Evolutionary conservation across 768 basidiomycete species (phyloP), one percentile per base, ranked within the genome.

Genomic region (Mycena maculata): DNA sequence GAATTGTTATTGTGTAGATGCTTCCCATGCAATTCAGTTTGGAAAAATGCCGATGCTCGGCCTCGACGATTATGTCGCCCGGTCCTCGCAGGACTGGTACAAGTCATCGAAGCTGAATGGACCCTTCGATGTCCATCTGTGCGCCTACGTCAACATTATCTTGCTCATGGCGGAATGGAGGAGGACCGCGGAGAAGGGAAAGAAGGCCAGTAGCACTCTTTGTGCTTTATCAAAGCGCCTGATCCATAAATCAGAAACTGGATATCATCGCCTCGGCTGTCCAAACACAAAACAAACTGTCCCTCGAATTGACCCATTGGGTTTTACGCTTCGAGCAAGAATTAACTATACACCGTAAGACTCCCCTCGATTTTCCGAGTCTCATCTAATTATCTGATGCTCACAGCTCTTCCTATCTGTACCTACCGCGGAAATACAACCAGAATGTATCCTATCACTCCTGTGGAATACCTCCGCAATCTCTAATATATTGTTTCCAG

Each of bases 1-100:
- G 60, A 88, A 88, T 73, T 92, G 90, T 75, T 92, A 87, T 74
- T 89, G 90, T 68, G 86, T 91, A 60, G 93, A 94, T 73, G 87
- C 88, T 8, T 91, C 90, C 36, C 84, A 90, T 71, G 87, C 90
- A n/a, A 88, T 89, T 48, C 88, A 93, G 74, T 90, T 90, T 72
- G 92, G 92, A 13, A 93, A 92, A 72, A 85, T 89, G 47, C 87
- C 88, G 48, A 89, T 90, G 80, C 80, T 92, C 18, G 80, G 79
- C 41, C 81, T 88, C 33, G 89, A 92, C 71, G 89, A 92, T 74
- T 85, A 82, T 53, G 70, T 87, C 44, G 88, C 90, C 38, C 81
- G 86, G 11, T 82, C 83, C 60, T 84, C 84, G 18, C 76, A 78
- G 55, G 68, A 79, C 49, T 88, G 83, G 88, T 90, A 86, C 69